Evolutionary conservation across 108 stramenopile genomes (phyloP), one percentile per base, ranked within the genome.

Genomic region (Skeletonema grethae): DNA sequence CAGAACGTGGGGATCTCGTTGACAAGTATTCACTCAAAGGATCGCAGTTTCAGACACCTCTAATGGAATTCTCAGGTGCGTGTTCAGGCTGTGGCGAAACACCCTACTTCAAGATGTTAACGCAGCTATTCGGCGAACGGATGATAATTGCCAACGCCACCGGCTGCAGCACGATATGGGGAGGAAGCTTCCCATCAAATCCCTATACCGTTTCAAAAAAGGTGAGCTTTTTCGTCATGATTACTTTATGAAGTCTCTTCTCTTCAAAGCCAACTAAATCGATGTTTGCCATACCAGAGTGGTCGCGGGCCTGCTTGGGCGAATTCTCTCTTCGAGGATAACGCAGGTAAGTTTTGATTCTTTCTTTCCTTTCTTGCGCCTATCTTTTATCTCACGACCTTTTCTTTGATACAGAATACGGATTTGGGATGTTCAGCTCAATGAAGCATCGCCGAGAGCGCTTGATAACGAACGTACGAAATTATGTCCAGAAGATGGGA

Each of bases 91-190:
- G 87, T 57, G 87, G 87, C 29, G 87, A 87, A 69, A 87, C 87
- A 1, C 87, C 87, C 11, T 87, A 87, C 72, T 85, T 87, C 63
- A 87, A 87, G 45, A 71, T 87, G 56, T 28, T 87, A 29, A 87
- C 87, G 0, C 87, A 87, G 60, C 75, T 87, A 11, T 87, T 87
- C 71, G 87, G 87, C 31, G 84, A 87, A 58, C 82, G 87, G 1
- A 87, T 87, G 87, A 66, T 87, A 12, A 85, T 87, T 65, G 87
- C 87, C 0, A 87, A 87, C 77, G 87, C 87, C 1, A 87, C 87
- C 36, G 87, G 87, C 2, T 87, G 87, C 59, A 45, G 41, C 18
- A 81, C 82, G 0, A 87, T 87, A 41, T 87, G 87, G 87, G 87
- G 87, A 35, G 87, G 87, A n/a, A 74, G 72, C 5, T 87, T 87